Base-by-base conservation (phyloP, 495 filamentous ascomycete species). In the Xylona heveae region DNA sequence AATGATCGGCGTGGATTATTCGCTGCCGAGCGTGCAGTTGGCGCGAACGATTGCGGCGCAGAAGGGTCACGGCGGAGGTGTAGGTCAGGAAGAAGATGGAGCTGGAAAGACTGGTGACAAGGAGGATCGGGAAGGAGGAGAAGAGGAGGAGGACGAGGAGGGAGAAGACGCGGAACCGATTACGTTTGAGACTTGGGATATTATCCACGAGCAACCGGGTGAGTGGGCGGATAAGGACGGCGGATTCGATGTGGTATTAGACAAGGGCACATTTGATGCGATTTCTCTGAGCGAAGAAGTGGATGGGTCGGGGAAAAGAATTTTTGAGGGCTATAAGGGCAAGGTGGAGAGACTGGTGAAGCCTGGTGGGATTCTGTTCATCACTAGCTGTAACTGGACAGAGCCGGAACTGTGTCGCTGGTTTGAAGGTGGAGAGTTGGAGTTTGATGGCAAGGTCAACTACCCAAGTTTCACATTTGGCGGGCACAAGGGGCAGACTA, bases 371-470 rank as follows among this genome's bases (percentile, higher is more conserved):
- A 57, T 75, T 25, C 62, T 94, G 42, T 47, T 92, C 20, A 66
- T 97, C 15, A 94, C 88, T 38, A 91, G 79, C 45, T 97, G 88
- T 49, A 97, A 97, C 54, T 97, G 88, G 88, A 93, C 88, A 22
- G 81, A 88, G 57, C 63, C 68, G 34, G 88, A 97, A 60, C 51
- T 97, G 44, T 55, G 60, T 36, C 47, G 43, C 7, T 90, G 82
- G 81, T 84, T 91, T 50, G 52, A 62, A 42, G 45, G 34, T 28
- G 52, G 50, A 45, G 42, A 47, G 33, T 52, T 82, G 41, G 47
- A 49, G 35, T 63, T 61, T 42, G 66, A 68, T 41, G 71, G 68
- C 0, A 62, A 59, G 40, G 66, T 93, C 30, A 61, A 73, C 44
- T 95, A 93, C 55, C 79, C 72, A 2, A 71, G 64, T 18, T 91